Evolutionary conservation across 352 stramenopile genomes (phyloP).

Genomic region (Phytopythium kandeliae): DNA sequence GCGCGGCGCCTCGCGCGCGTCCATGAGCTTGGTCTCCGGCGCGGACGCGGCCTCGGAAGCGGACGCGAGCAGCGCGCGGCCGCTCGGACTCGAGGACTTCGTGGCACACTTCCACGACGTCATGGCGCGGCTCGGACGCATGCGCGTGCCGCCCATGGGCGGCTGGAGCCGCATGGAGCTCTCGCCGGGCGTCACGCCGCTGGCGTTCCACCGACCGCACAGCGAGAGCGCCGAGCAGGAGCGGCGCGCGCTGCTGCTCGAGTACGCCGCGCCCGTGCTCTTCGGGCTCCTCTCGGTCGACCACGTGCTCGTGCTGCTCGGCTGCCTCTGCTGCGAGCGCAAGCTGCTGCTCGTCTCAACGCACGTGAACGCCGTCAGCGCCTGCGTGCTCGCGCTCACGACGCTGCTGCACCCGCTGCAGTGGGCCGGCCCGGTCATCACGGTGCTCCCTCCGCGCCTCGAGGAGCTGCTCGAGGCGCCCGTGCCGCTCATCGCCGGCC

Average conservation of each 20-base stretch:
- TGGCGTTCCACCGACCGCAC: slow-evolving; percentile 77
- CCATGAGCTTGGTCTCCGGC: not conserved
- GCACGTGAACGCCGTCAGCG: slow-evolving; percentile 72
- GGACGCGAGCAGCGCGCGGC: slow-evolving; percentile 7
- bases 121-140: slow-evolving; percentile 50
- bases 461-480: slow-evolving; percentile 72
- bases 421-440: slow-evolving; percentile 75
- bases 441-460: slow-evolving; percentile 55
- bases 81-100: slow-evolving; percentile 49
- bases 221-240: slow-evolving; percentile 50
- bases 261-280: slow-evolving; percentile 65
- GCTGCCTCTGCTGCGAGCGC: slow-evolving; percentile 66
- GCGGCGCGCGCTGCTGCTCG: slow-evolving; percentile 51
- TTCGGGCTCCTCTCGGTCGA: slow-evolving; percentile 74
- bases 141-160: slow-evolving; percentile 66
- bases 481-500: slow-evolving; percentile 72
- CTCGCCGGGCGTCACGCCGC: slow-evolving; percentile 40
- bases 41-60: slow-evolving; percentile 8
- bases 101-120: slow-evolving; percentile 55
- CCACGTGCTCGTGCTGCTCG: slow-evolving; percentile 71
- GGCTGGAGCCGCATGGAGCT: slow-evolving; percentile 68
- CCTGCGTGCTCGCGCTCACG: slow-evolving; percentile 65
- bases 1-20: slow-evolving; percentile 3
- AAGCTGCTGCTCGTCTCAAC: slow-evolving; percentile 76
- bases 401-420: slow-evolving; percentile 63